Percentiles rank a stretch among this genome's conserved stretches.
These are phyloP conservation scores for Aotearoamyces nothofagi DNA, from an alignment of 2,329 filamentous ascomycete species.

Conservation along the genomic window DNA sequence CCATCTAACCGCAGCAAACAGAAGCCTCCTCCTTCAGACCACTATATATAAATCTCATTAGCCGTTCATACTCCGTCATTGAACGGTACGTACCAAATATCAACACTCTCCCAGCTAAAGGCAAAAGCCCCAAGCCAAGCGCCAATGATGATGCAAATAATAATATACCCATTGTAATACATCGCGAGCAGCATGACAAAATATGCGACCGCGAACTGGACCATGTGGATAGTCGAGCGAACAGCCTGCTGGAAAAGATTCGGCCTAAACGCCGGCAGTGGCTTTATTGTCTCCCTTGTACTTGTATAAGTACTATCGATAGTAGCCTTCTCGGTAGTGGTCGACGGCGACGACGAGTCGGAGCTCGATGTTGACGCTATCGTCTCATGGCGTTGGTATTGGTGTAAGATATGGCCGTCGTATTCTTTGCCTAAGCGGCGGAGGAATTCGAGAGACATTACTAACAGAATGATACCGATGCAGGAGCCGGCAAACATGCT, in stretches of 20 bases:
- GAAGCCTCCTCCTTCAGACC: conserved; percentile 10
- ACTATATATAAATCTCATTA: conserved; percentile 5
- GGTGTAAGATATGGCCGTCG: conserved; percentile 47
- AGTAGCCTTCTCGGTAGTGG: conserved; percentile 1
- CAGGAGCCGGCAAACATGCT: conserved; percentile 70
- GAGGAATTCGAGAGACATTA: conserved; percentile 56
- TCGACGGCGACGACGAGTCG: background rate
- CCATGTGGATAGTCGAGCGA: conserved; percentile 50
- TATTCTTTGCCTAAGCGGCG: conserved; percentile 59
- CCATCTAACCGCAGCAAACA: conserved; percentile 13
- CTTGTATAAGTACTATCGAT: too few relatives aligned
- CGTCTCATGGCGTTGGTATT: conserved; percentile 27
- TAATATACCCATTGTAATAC: conserved; percentile 58
- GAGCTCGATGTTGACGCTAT: too few relatives aligned
- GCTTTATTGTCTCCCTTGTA: too few relatives aligned
- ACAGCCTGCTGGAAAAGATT: conserved; percentile 49
- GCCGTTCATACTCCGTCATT: background rate
- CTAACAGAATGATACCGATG: conserved; percentile 63
- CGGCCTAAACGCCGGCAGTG: conserved; percentile 31
- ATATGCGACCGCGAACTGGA: conserved; percentile 63
- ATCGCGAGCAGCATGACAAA: conserved; percentile 57
- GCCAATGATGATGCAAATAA: conserved; percentile 69
- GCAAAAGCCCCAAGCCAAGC: conserved; percentile 57
- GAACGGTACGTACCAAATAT: conserved; percentile 4
- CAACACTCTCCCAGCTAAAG: conserved; percentile 53